Evolutionary conservation across 768 basidiomycete genomes (phyloP).

Genomic region (Trametes villosa): DNA sequence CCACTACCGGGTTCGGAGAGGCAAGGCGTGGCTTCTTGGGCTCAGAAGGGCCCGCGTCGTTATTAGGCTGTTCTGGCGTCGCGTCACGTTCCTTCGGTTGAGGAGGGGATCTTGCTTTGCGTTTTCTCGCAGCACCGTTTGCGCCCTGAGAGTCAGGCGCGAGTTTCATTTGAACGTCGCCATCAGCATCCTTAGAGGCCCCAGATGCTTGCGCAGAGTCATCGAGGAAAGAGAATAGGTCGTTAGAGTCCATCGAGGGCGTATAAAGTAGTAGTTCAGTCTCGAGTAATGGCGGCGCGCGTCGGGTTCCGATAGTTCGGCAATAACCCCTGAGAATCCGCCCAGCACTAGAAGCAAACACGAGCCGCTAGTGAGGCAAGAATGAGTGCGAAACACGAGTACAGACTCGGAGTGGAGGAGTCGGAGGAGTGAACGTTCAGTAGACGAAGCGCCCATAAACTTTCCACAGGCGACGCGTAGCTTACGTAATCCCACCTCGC

Average conservation of each 20-base stretch:
- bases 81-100: not conserved
- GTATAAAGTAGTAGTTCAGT: not conserved
- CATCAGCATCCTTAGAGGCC: constrained; percentile 40
- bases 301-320: too few relatives aligned
- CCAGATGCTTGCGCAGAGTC: constrained; percentile 37
- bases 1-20: constrained; percentile 72
- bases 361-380: too few relatives aligned
- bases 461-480: too few relatives aligned
- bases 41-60: constrained; percentile 45
- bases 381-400: too few relatives aligned
- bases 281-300: too few relatives aligned
- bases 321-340: too few relatives aligned
- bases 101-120: constrained; percentile 40
- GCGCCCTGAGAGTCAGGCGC: constrained; percentile 33
- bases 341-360: too few relatives aligned
- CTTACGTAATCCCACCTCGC: too few relatives aligned
- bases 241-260: constrained; percentile 30
- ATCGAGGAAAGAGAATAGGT: constrained; percentile 74
- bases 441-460: too few relatives aligned
- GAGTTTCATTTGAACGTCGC: constrained; percentile 38
- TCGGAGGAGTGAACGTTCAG: too few relatives aligned
- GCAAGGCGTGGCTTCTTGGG: constrained; percentile 64
- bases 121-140: constrained; percentile 40
- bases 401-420: too few relatives aligned
- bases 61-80: constrained; percentile 28